phyloP scores from a whole-genome alignment of 169 alveolate genomes.

The Plasmodium knowlesi region DNA sequence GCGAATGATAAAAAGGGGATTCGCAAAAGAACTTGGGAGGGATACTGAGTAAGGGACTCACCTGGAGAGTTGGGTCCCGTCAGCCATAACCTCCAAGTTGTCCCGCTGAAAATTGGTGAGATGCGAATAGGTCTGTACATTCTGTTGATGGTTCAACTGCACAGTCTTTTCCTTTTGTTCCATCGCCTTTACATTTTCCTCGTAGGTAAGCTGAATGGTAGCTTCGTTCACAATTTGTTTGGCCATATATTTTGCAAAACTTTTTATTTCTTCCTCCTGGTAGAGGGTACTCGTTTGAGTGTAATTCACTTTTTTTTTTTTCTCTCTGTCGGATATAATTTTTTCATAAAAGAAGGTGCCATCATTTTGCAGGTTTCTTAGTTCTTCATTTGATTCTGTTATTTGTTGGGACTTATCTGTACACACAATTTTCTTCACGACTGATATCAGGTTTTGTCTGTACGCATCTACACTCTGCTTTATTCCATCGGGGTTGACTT shows the following conservation, averaged over 20 bases:
- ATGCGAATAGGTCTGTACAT: neutral
- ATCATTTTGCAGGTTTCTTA: neutral
- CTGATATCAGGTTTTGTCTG: neutral
- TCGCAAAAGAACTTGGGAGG: neutral
- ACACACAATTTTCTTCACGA: neutral
- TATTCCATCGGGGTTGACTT: neutral
- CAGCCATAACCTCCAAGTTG: conserved; percentile 11
- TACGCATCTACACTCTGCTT: neutral
- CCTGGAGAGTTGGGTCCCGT: neutral
- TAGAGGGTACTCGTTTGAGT: conserved; percentile 39
- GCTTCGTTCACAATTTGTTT: conserved; percentile 54
- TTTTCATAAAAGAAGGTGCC: conserved; percentile 13
- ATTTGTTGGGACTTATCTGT: neutral
- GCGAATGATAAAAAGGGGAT: neutral
- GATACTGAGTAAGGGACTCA: neutral
- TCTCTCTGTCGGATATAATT: conserved; percentile 4
- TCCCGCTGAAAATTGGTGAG: conserved; percentile 1
- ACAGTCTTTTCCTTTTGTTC: neutral
- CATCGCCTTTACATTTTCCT: conserved; percentile 26
- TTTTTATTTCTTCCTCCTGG: conserved; percentile 15
- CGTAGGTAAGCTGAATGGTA: conserved; percentile 47
- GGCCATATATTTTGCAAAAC: conserved; percentile 5
- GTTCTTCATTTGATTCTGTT: conserved; percentile 33
- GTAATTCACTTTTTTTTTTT: neutral
- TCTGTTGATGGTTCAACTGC: neutral